Conservation (phyloP, 805 yeast genomes). For the Barnettozyma salicaria region DNA sequence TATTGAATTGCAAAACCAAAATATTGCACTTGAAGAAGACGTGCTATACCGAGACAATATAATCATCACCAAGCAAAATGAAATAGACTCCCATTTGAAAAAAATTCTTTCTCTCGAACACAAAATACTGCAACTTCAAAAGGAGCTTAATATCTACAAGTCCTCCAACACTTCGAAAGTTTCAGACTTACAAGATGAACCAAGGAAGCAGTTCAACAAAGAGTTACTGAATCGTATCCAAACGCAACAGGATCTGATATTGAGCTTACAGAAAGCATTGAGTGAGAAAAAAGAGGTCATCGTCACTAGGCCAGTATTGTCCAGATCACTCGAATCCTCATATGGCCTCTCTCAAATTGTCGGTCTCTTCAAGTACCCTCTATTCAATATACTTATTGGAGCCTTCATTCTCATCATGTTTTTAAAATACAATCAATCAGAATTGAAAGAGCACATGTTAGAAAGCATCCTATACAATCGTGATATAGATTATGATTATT, state of each 20-base stretch:
- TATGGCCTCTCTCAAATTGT: neutral
- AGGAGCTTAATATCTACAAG: slow-evolving; percentile 12
- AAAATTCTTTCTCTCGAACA: slow-evolving; percentile 10
- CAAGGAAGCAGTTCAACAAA: slow-evolving; percentile 12
- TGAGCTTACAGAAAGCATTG: slow-evolving; percentile 12
- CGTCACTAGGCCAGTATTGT: slow-evolving; percentile 4
- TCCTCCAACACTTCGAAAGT: slow-evolving; percentile 4
- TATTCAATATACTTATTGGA: neutral
- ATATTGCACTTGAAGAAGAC: slow-evolving; percentile 20
- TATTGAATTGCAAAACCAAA: slow-evolving; percentile 6
- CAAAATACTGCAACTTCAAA: slow-evolving; percentile 5
- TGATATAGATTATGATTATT: slow-evolving; percentile 23
- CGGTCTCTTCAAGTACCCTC: neutral
- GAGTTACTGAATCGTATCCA: slow-evolving; percentile 17
- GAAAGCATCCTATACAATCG: slow-evolving; percentile 4
- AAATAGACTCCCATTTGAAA: slow-evolving; percentile 8
- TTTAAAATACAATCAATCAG: neutral
- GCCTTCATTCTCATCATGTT: neutral
- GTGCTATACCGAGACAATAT: slow-evolving; percentile 21
- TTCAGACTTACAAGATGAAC: slow-evolving; percentile 3
- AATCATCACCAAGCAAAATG: slow-evolving; percentile 14
- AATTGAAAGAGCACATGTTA: slow-evolving; percentile 4
- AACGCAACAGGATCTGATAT: slow-evolving; percentile 17
- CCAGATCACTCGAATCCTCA: neutral
- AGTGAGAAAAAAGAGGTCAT: slow-evolving; percentile 8